A percentile compares a stretch with the other conserved stretches of the same genome.
phyloP scores from a whole-genome alignment of 2,329 filamentous ascomycete genomes.

The Cladophialophora bantiana region DNA sequence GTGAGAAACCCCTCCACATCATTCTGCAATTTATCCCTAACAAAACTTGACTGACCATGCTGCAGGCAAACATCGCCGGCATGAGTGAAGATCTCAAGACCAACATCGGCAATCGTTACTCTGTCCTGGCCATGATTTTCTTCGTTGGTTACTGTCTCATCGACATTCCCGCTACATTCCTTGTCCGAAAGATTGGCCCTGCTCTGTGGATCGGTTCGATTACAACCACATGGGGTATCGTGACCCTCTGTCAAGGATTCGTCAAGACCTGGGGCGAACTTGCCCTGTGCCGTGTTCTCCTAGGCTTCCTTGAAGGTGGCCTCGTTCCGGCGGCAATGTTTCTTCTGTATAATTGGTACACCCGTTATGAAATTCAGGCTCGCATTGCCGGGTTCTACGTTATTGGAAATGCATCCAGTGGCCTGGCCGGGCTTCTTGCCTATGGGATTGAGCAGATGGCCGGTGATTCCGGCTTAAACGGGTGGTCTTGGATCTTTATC shows the following conservation, averaged over 20 bases:
- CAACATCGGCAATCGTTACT: slow-evolving; percentile 13
- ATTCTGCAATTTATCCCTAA: neutral
- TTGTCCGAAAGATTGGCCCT: neutral
- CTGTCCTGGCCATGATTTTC: slow-evolving; percentile 16
- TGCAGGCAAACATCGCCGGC: neutral
- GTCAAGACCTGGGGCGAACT: slow-evolving; percentile 1
- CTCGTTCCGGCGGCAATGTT: slow-evolving; percentile 28
- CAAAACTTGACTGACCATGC: neutral
- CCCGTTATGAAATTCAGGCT: slow-evolving; percentile 47
- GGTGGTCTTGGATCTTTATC: slow-evolving; percentile 2
- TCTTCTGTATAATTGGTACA: slow-evolving; percentile 47
- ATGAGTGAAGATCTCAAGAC: slow-evolving; percentile 10
- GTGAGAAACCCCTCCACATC: neutral
- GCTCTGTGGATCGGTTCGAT: neutral
- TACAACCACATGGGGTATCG: neutral
- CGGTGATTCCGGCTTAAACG: slow-evolving; percentile 4
- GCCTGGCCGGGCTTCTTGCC: slow-evolving; percentile 47
- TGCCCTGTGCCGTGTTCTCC: neutral
- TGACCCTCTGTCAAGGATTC: neutral
- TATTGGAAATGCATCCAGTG: slow-evolving; percentile 38
- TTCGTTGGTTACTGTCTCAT: slow-evolving; percentile 12
- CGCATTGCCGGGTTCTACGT: slow-evolving; percentile 41
- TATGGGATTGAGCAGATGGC: slow-evolving; percentile 46
- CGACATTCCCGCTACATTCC: slow-evolving; percentile 10
- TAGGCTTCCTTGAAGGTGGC: neutral